phyloP scores from a whole-genome alignment of 2,329 filamentous ascomycete species.

The Aspergillus aculeatinus region DNA sequence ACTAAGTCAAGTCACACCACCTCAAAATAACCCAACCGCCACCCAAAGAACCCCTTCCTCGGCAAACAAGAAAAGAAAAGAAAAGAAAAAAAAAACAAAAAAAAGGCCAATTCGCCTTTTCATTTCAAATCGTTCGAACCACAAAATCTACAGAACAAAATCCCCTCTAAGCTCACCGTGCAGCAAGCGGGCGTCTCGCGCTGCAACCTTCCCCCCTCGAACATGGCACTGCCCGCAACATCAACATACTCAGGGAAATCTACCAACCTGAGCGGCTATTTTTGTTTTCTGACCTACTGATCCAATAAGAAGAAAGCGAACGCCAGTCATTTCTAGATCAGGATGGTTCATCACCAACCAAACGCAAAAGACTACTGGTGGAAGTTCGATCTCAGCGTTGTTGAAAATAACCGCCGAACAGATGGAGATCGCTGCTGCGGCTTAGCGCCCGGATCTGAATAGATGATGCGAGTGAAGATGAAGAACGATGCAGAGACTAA shows the following conservation, averaged over 20 bases:
- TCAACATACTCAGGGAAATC: too few species aligned
- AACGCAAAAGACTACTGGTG: not conserved
- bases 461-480: not conserved
- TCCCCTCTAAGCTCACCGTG: not conserved
- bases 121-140: not conserved
- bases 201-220: not conserved
- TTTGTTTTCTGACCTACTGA: not conserved
- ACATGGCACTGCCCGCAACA: not conserved
- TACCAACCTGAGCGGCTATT: not conserved
- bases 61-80: too few species aligned
- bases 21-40: not conserved
- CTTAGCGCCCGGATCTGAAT: not conserved
- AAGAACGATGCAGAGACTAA: not conserved
- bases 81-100: too few species aligned
- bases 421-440: not conserved
- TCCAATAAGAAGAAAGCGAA: not conserved
- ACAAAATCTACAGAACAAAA: not conserved
- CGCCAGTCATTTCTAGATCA: not conserved
- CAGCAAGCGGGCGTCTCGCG: conserved; percentile 1
- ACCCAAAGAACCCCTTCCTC: not conserved
- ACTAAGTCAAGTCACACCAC: too few species aligned
- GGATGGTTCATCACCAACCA: not conserved
- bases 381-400: not conserved
- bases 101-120: too few species aligned
- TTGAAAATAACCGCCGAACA: not conserved